Conservation (phyloP, 2,329 filamentous ascomycete genomes). For the Hypoxylon sp. region DNA sequence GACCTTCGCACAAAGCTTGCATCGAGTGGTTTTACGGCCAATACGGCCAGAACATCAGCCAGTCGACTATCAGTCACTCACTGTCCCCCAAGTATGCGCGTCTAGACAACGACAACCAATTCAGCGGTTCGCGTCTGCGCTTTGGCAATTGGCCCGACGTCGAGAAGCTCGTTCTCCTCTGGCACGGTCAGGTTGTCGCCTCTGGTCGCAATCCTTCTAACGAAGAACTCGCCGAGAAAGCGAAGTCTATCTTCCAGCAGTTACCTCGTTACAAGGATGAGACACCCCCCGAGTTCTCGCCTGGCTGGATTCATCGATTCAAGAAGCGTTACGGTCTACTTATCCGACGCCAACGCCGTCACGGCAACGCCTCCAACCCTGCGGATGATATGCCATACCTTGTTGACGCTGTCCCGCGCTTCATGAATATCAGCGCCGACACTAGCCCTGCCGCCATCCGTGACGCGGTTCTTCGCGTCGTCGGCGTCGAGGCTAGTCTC, state of each 20-base stretch:
- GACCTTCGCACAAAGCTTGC: conserved; percentile 73
- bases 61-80: conserved; percentile 75
- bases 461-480: conserved; percentile 69
- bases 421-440: conserved; percentile 71
- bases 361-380: conserved; percentile 64
- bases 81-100: conserved; percentile 74
- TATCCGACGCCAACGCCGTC: conserved; percentile 69
- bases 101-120: conserved; percentile 72
- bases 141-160: conserved; percentile 77
- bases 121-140: conserved; percentile 73
- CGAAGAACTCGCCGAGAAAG: conserved; percentile 74
- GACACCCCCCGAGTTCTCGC: conserved; percentile 72
- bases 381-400: conserved; percentile 73
- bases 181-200: conserved; percentile 64
- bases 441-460: conserved; percentile 73
- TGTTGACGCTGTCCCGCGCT: conserved; percentile 71
- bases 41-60: conserved; percentile 73
- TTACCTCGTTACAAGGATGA: conserved; percentile 74
- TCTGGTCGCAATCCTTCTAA: conserved; percentile 72
- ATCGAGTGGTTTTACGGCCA: conserved; percentile 74
- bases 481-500: conserved; percentile 69
- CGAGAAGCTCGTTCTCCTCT: conserved; percentile 87
- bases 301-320: conserved; percentile 75
- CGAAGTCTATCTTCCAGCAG: conserved; percentile 71
- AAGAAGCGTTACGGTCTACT: conserved; percentile 74